Base-by-base conservation (phyloP, 257 asterid genomes). In the Jaltomata sinuosa region DNA sequence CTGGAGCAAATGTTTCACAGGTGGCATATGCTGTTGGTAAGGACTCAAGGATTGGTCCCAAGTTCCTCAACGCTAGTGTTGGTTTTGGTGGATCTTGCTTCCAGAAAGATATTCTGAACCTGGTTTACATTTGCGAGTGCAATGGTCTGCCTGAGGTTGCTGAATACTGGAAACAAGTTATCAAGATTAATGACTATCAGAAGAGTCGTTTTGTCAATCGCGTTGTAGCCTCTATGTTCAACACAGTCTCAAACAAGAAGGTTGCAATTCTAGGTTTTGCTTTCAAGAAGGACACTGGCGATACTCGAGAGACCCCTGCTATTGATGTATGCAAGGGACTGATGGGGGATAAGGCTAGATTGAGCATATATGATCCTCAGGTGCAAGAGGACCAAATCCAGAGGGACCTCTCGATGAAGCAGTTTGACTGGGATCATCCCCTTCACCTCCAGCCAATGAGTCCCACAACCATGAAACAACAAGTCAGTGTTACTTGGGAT, bases 11-110 rank as follows among this genome's bases (percentile, higher is more conserved):
- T 68, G 97, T 94, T 57, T 61, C 92, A n/a, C 86, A 94, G 84
- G 98, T 94, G 65, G 79, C 98, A 45, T 93, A 87, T 40, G 96
- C 98, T 31, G 94, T 94, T 22, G 98, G 98, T 31, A 93, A 90
- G 55, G 98, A 94, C 88, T 22, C 96, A 1, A 91, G 98, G 85
- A 94, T 94, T 27, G 98, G 98, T 62, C 92, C 94, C 87, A 94
- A 92, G 90, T 94, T 94, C 87, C 91, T 94, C 18, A 93, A 93
- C n/a, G 92, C 98, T 14, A 93, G 97, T 88, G 98, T 94, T 68
- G 98, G 98, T 78, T 94, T 94, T 69, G 98, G 98, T 62, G 98
- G 98, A 7, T 94, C 97, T 88, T 94, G 97, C 89, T 94, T 94
- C 93, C 98, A 94, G 93, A 94, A 94, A 89, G 98, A 94, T 88